Base-by-base conservation (phyloP, 108 stramenopile genomes). In the Fistulifera solaris region DNA sequence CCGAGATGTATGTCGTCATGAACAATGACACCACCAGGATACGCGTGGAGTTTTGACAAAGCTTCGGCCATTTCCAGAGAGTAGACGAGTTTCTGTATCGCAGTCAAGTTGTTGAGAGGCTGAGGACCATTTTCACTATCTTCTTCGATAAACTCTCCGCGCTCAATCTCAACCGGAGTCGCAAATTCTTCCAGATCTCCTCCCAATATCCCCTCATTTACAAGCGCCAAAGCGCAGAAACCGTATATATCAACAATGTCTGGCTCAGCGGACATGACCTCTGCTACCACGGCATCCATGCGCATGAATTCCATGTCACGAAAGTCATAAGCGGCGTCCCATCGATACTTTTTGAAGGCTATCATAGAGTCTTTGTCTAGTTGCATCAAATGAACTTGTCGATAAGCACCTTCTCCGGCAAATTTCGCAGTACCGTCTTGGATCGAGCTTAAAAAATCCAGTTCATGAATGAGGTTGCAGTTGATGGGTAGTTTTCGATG, bases 1-100 rank as follows among this genome's bases (percentile, higher is more conserved):
- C 78, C 83, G 14, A 83, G 69, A 61, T 87, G 83, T 4, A 87
- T 70, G 38, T 88, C 86, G 45, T 84, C 80, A 59, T 85, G 77
- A 18, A 69, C 76, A 28, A 89, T 85, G 0, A 69, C 58, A 42
- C 81, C 83, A 17, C 12, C 27, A 25, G 23, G 26, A 55, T 28
- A 47, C 15, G 21, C 21, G 40, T 55, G 52, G 11, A 53, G 26
- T 11, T 10, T 13, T 10, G 52, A 12, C 12, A 53, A 10, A 12
- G 52, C 22, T 16, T 53, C 25, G 26, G 52, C 52, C 52, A 53
- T 53, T 12, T 25, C 52, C 10, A 53, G 26, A 27, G 52, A 21
- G 12, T 17, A 28, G 27, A 11, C 11, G 14, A 53, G 28, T 53
- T 53, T 53, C 28, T 53, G 16, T 10, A 11, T 11, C 14, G 52